Base-by-base conservation (phyloP, 129 eudicot species). In the Escallonia herrerae region DNA sequence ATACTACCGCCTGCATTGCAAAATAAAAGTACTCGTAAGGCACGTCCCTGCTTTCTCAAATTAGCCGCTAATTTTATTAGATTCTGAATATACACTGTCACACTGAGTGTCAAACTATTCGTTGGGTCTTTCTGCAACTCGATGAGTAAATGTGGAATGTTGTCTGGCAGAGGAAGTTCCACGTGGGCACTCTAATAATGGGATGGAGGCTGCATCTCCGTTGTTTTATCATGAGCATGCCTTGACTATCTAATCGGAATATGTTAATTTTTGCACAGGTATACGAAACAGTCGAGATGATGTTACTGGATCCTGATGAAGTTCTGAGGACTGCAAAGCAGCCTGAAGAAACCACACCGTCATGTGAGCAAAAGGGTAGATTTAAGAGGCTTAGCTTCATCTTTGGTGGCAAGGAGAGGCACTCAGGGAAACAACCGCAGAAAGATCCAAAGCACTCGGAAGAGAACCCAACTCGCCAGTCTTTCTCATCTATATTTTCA, bases 281-380 rank as follows among this genome's bases (percentile, higher is more conserved):
- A 15, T 94, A 94, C 67, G 97, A 94, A 65, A 77, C 93, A 0
- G 84, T 94, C 33, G 95, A 80, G 80, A 77, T 87, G 72, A 94
- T 94, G 93, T 64, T 94, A 64, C 48, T 71, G 41, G 87, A 81
- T 56, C 97, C 87, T 4, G 90, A 89, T 10, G 96, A 89, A 73
- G 70, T 80, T 72, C 50, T 63, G 62, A 89, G 74, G 71, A 70
- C 66, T 59, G 60, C 84, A 40, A 78, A 66, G 62, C 87, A 86
- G 45, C 77, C 86, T 10, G 94, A 89, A 40, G 98, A 93, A 70
- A 63, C 72, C 15, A 15, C 82, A 8, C 51, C 80, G 4, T 5
- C 76, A 0, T 82, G 83, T 15, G 97, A 94, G 52, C 79, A 75
- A 15, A 86, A 65, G 64, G 72, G 77, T 45, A 84, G 95, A 71